Conservation (phyloP, 495 filamentous ascomycete species). For the Penicillium coffeae region DNA sequence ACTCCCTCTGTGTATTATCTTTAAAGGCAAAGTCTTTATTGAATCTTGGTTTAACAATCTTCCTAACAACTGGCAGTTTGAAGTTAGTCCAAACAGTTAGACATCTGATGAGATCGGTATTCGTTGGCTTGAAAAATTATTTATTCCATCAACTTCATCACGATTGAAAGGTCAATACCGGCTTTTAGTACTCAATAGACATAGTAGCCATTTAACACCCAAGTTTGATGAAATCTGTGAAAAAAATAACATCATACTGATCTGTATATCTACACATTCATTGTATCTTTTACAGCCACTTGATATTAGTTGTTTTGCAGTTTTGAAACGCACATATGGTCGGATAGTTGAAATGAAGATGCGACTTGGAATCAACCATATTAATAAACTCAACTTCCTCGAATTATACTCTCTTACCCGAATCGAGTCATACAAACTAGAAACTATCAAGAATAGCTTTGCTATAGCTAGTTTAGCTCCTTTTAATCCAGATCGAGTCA, state of each 20-base stretch:
- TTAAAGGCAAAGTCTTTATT: conserved; percentile 24
- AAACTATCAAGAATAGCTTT: background rate
- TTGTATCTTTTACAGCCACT: conserved; percentile 2
- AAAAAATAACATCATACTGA: background rate
- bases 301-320: background rate
- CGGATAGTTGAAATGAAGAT: background rate
- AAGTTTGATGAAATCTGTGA: conserved; percentile 1
- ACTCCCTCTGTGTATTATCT: conserved; percentile 31
- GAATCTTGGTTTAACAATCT: conserved; percentile 26
- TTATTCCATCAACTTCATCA: background rate
- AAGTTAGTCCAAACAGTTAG: conserved; percentile 27
- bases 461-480: background rate
- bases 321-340: conserved; percentile 1
- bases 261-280: conserved; percentile 1
- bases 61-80: conserved; percentile 23
- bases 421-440: background rate
- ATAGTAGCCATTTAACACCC: conserved; percentile 1
- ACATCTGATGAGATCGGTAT: conserved; percentile 26
- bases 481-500: background rate
- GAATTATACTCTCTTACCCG: background rate
- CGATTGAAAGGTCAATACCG: background rate
- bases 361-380: background rate
- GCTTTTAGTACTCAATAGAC: background rate
- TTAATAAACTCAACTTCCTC: background rate
- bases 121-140: conserved; percentile 9